Percentiles rank a stretch among this genome's conserved stretches.
Conservation (phyloP, 495 filamentous ascomycete genomes). For the Rhypophila decipiens region DNA sequence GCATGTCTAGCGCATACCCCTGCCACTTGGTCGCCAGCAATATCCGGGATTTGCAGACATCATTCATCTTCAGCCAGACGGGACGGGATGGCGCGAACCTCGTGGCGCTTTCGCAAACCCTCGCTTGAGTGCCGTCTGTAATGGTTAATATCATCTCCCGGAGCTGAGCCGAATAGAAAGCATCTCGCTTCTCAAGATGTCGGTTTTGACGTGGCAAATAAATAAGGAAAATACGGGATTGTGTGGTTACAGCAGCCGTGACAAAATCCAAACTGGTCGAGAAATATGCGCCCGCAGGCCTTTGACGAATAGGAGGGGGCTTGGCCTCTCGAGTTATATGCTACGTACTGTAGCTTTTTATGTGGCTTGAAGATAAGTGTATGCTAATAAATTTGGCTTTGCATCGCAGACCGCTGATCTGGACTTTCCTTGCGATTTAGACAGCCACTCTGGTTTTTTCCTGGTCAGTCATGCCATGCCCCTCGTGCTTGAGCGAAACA, state of each 20-base stretch:
- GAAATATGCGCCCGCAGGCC: too few species aligned
- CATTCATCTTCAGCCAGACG: constrained; percentile 6
- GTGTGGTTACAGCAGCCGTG: neutral
- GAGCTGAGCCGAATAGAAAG: neutral
- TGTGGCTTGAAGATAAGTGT: neutral
- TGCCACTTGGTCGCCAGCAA: constrained; percentile 3
- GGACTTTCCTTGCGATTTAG: neutral
- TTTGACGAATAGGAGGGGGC: too few species aligned
- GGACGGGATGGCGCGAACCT: constrained; percentile 2
- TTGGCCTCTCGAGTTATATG: too few species aligned
- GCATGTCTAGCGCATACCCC: neutral
- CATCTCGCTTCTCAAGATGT: constrained; percentile 1
- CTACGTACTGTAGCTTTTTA: too few species aligned
- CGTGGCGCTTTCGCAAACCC: constrained; percentile 15
- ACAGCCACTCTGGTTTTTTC: neutral
- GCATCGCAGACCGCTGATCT: neutral
- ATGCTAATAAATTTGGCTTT: too few species aligned
- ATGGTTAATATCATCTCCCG: constrained; percentile 14
- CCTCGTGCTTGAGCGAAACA: too few species aligned
- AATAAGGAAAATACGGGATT: neutral
- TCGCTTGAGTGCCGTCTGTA: constrained; percentile 18
- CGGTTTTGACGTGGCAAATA: constrained; percentile 9
- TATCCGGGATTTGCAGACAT: constrained; percentile 14
- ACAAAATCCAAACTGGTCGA: neutral
- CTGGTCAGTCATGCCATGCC: neutral